Base-by-base conservation (phyloP, 768 basidiomycete genomes). In the Phanerochaete carnosa region DNA sequence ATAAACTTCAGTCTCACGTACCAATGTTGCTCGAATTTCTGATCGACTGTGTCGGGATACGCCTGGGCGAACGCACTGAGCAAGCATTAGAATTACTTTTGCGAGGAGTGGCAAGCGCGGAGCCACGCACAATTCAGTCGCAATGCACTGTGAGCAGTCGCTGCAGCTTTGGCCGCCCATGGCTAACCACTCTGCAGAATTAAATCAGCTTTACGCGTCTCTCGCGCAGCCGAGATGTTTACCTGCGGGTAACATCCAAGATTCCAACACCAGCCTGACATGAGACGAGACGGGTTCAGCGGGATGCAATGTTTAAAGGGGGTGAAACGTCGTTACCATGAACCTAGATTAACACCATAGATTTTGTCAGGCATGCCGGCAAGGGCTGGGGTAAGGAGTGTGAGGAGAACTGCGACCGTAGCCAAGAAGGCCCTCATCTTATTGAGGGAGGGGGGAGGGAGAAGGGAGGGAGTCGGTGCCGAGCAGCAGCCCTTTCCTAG, bases 241-340 rank as follows among this genome's bases (percentile, higher is more conserved):
- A 86, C 86, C 87, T 70, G 78, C 74, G 9, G 89, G 89, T 45
- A 90, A 77, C 90, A 92, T 92, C 90, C 90, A 92, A n/a, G 89
- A 66, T 66, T 92, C 90, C 5, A 90, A 70, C 0, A 92, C 72
- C 53, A 92, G 78, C 90, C 90, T 91, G 53, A 11, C 60, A 19
- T 4, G 7, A 28, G n/a, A 3, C 39, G 19, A 4, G 39, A 19
- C 39, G 16, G 39, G 8, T 4, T 12, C 11, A 11, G 19, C 6
- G 19, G 16, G 16, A 19, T 4, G 39, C 39, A 43, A 15, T 32
- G 43, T 25, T 29, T 26, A 3, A 9, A 11, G 55, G 15, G 26
- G n/a, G 3, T 22, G 15, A 6, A 9, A 2, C 29, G 53, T n/a
- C n/a, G n/a, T 28, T 62, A 83, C 85, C 86, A 88, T 57, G 84